Conservation (phyloP, 306 rosid species). For the Quercus wislizeni region DNA sequence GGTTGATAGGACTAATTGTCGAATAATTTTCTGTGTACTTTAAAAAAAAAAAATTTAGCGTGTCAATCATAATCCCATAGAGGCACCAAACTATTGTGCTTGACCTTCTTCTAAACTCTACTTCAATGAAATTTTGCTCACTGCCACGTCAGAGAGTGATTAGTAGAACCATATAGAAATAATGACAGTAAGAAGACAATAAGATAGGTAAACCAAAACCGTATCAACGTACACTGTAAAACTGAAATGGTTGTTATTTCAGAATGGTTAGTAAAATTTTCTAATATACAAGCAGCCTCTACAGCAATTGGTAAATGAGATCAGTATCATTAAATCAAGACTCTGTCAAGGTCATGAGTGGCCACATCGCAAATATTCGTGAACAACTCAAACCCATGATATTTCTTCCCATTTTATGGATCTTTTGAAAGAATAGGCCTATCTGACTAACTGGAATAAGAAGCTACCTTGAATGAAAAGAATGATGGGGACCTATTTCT, state of each 20-base stretch:
- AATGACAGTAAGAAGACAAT: background rate
- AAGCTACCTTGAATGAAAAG: slow-evolving; percentile 42
- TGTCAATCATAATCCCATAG: no score
- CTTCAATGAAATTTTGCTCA: no score
- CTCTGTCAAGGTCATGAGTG: background rate
- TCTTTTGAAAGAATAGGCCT: slow-evolving; percentile 52
- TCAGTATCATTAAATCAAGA: background rate
- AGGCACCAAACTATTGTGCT: no score
- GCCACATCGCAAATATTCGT: background rate
- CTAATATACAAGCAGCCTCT: background rate
- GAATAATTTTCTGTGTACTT: no score
- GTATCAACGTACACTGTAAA: background rate
- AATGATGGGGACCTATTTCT: slow-evolving; percentile 37
- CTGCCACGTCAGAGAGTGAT: no score
- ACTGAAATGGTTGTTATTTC: background rate
- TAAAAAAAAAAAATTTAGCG: no score
- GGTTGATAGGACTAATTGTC: no score
- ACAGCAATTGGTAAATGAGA: background rate
- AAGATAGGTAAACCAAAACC: background rate
- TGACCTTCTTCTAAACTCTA: no score
- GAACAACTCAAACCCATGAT: background rate
- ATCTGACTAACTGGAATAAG: slow-evolving; percentile 21
- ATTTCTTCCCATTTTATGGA: slow-evolving; percentile 21
- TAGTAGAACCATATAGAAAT: background rate
- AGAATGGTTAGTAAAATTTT: background rate